Evolutionary conservation across 441 rosid species (phyloP), one percentile per base, ranked within the genome.

Genomic region (Pelargonium myrrhifolium): DNA sequence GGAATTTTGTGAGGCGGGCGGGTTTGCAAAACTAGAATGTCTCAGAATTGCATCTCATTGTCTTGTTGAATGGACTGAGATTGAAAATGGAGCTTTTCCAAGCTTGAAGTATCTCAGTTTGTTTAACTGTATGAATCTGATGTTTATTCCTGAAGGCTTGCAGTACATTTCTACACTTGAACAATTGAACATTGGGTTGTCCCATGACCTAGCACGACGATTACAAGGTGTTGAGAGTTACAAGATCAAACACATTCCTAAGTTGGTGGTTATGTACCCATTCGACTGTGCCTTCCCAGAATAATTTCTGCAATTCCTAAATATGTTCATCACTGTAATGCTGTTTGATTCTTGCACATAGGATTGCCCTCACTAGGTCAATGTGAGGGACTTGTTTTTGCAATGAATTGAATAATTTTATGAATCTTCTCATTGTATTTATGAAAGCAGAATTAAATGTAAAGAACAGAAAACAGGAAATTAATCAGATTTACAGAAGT

Each of bases 51-150:
- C 81, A 66, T 83, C 78, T 39, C 43, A 15, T 18, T 69, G 65
- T 51, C 77, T 80, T 14, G 79, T 78, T 69, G 80, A 79, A 64
- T 75, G 77, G 83, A 75, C 76, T 65, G 83, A 83, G 65, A 62
- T 80, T 64, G 80, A 80, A 75, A 76, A 80, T 18, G 84, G 80
- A 79, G 84, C 80, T 42, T 69, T 78, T 14, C 81, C 83, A 28
- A 75, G 78, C 43, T 71, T 83, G 68, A 66, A 71, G 28, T 73
- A 65, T 40, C 83, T 83, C 71, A 72, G 61, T 42, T 43, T 78
- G 40, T 80, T 71, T 40, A 73, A 70, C 65, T 80, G 84, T 70
- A 35, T 20, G 64, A 8, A 60, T 12, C 72, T 75, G 45, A 75
- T 71, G 70, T 77, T 75, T 78, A 80, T 79, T 42, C 81, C 80